Percentiles rank a stretch among this genome's conserved stretches.
phyloP scores from a whole-genome alignment of 108 stramenopile genomes.

The Schizochytrium sp. region DNA sequence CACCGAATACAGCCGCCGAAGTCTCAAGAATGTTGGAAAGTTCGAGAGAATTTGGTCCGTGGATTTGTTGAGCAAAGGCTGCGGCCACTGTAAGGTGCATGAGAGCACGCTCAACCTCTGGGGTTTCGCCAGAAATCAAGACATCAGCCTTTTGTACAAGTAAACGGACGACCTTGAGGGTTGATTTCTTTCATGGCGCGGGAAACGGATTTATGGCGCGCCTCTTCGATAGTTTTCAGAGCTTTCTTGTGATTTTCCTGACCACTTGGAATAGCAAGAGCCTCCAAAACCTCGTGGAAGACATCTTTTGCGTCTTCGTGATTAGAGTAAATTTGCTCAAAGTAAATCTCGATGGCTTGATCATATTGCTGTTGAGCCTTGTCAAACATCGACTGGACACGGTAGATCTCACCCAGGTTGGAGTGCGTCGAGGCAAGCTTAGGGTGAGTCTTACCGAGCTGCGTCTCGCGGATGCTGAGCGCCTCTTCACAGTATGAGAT shows the following conservation, averaged over 20 bases:
- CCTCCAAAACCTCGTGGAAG: neutral
- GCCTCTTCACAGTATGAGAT: neutral
- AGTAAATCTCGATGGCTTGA: constrained; percentile 4
- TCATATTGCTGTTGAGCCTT: constrained; percentile 10
- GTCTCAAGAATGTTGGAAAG: neutral
- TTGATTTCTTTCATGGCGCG: neutral
- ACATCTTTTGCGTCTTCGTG: neutral
- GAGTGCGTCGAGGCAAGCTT: neutral
- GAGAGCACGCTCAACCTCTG: neutral
- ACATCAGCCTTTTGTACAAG: neutral
- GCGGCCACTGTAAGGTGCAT: neutral
- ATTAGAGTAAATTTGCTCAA: neutral
- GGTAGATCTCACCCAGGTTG: constrained; percentile 19
- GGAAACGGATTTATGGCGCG: neutral
- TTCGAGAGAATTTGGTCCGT: neutral
- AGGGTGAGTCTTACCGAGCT: neutral
- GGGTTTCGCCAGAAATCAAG: neutral
- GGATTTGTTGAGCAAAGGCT: neutral
- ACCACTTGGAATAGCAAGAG: neutral
- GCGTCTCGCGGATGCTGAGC: neutral
- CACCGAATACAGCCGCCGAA: neutral
- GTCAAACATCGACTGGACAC: neutral
- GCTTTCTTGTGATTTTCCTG: neutral
- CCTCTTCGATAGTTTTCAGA: neutral
- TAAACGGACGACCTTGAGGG: neutral